phyloP scores from a whole-genome alignment of 306 rosid species.

The Lathyrus tuberosus region DNA sequence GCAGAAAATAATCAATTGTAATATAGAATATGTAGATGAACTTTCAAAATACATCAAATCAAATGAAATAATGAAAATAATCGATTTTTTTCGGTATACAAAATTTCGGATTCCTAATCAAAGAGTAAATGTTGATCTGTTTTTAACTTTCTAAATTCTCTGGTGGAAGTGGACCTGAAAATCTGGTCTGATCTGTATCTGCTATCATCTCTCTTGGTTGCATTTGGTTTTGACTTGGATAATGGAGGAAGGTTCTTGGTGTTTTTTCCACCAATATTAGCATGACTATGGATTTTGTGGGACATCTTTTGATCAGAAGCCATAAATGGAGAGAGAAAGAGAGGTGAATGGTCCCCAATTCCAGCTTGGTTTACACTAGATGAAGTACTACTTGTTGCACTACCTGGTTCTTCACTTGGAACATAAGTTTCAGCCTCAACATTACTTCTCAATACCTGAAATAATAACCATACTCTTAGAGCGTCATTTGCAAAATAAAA shows the following conservation, averaged over 20 bases:
- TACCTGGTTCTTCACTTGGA: constrained; percentile 51
- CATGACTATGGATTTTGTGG: constrained; percentile 36
- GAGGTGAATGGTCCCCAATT: constrained; percentile 50
- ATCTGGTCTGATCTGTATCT: constrained; percentile 44
- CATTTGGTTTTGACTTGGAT: constrained; percentile 50
- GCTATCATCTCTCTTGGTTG: constrained; percentile 41
- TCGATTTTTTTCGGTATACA: constrained; percentile 26
- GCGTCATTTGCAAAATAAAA: background rate
- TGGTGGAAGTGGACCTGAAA: constrained; percentile 67
- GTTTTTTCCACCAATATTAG: constrained; percentile 35
- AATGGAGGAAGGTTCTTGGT: constrained; percentile 56
- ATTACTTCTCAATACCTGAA: constrained; percentile 49
- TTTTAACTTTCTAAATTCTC: constrained; percentile 61
- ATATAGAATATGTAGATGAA: constrained; percentile 32
- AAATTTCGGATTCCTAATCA: constrained; percentile 34
- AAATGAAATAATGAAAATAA: constrained; percentile 26
- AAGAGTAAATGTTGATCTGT: constrained; percentile 43
- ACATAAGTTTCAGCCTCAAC: constrained; percentile 36
- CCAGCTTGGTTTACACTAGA: constrained; percentile 51
- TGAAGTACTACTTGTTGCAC: constrained; percentile 49
- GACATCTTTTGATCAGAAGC: constrained; percentile 39
- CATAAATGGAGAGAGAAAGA: constrained; percentile 44
- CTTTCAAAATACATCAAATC: constrained; percentile 32
- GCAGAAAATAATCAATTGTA: constrained; percentile 12
- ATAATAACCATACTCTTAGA: constrained; percentile 25